A percentile compares a stretch with the other conserved stretches of the same genome.
phyloP scores from a whole-genome alignment of 805 yeast species.

The Lipomyces yamadae region DNA sequence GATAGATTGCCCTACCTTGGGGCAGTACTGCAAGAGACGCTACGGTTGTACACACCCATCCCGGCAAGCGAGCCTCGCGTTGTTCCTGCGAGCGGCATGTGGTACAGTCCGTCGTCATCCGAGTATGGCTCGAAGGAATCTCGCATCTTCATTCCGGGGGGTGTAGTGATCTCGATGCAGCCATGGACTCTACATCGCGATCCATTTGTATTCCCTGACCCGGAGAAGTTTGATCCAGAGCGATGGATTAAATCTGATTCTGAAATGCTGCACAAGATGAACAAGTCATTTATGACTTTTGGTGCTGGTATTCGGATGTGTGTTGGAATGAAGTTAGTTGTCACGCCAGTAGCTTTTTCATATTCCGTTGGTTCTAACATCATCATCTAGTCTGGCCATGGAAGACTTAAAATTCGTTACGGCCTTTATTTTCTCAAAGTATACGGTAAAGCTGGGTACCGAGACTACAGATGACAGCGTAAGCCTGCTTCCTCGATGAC shows the following conservation, averaged over 20 bases:
- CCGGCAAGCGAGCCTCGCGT: constrained; percentile 75
- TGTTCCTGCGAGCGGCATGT: constrained; percentile 46
- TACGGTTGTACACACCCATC: constrained; percentile 68
- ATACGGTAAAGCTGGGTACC: constrained; percentile 18
- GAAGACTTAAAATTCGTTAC: constrained; percentile 66
- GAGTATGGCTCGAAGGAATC: background rate
- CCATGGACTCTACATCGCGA: constrained; percentile 69
- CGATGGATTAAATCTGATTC: constrained; percentile 56
- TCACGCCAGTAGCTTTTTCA: background rate
- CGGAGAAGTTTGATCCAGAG: constrained; percentile 61
- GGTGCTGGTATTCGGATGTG: constrained; percentile 79
- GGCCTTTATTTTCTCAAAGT: constrained; percentile 53
- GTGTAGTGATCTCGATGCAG: constrained; percentile 57
- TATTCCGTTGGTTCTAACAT: too few relatives aligned
- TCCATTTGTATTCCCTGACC: constrained; percentile 55
- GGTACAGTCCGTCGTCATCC: background rate
- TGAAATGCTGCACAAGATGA: constrained; percentile 51
- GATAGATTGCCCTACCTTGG: constrained; percentile 62
- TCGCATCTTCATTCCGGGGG: background rate
- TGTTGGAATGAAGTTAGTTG: constrained; percentile 55
- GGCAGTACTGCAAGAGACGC: constrained; percentile 65
- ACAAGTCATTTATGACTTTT: constrained; percentile 64
- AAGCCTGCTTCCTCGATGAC: background rate
- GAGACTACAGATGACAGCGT: constrained; percentile 2
- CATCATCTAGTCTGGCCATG: constrained; percentile 49